Conservation (phyloP, 495 filamentous ascomycete species). For the Aspergillus funiculosus region DNA sequence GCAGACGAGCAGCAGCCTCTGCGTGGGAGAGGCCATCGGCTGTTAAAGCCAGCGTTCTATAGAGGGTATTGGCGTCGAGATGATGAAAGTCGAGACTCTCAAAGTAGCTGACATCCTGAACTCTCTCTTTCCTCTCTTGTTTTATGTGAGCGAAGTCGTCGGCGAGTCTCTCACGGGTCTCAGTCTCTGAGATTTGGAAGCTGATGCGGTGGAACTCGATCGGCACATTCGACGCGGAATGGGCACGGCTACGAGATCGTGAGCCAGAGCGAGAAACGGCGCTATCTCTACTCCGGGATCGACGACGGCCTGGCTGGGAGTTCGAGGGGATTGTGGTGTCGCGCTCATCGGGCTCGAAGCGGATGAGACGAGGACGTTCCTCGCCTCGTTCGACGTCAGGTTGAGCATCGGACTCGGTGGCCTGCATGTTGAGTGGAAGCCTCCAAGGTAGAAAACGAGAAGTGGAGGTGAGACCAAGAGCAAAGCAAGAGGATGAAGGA, state of each 20-base stretch:
- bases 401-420: no score
- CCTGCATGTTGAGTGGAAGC: no score
- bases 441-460: no score
- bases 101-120: slow-evolving; percentile 36
- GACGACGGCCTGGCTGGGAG: no score
- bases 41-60: slow-evolving; percentile 32
- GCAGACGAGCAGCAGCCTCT: slow-evolving; percentile 38
- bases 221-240: slow-evolving; percentile 23
- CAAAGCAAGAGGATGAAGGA: no score
- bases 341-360: not conserved
- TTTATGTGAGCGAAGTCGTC: slow-evolving; percentile 14
- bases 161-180: slow-evolving; percentile 24
- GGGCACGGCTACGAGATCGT: slow-evolving; percentile 6
- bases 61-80: slow-evolving; percentile 24
- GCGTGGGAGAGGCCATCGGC: slow-evolving; percentile 25
- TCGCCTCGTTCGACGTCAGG: not conserved
- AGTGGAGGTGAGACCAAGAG: no score
- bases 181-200: slow-evolving; percentile 41
- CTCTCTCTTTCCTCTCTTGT: slow-evolving; percentile 5
- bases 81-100: slow-evolving; percentile 37
- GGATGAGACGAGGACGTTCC: not conserved
- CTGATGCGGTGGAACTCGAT: slow-evolving; percentile 45
- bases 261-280: slow-evolving; percentile 17
- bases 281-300: slow-evolving; percentile 15
- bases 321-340: no score